These are phyloP conservation scores for Fusarium miscanthi DNA, from an alignment of 2,329 filamentous ascomycete genomes.

Conservation along the genomic window DNA sequence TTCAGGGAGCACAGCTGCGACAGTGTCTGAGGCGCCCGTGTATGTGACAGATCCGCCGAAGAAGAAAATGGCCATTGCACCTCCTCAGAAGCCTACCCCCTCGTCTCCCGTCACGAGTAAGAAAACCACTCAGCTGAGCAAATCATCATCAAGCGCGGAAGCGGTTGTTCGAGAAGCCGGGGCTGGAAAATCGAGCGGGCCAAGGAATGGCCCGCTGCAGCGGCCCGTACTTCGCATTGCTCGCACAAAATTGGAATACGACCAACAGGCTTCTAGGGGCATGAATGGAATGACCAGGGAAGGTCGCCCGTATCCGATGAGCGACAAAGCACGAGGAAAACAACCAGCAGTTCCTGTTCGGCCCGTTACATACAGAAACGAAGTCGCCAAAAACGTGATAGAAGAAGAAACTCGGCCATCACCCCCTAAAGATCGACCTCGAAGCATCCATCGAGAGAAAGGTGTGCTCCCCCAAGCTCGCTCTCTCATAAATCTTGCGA, in stretches of 20 bases:
- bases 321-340: conserved; percentile 63
- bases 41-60: conserved; percentile 44
- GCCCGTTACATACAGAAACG: conserved; percentile 27
- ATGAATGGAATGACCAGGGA: conserved; percentile 15
- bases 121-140: conserved; percentile 58
- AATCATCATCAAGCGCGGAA: conserved; percentile 49
- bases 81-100: conserved; percentile 57
- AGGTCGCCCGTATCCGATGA: conserved; percentile 41
- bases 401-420: conserved; percentile 8
- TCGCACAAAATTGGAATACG: conserved; percentile 38
- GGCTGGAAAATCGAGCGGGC: conserved; percentile 34
- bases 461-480: conserved; percentile 38
- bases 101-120: conserved; percentile 57
- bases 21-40: conserved; percentile 47
- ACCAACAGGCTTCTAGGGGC: neutral
- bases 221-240: conserved; percentile 44
- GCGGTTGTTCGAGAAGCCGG: conserved; percentile 48
- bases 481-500: conserved; percentile 41
- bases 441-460: conserved; percentile 23
- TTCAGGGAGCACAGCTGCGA: conserved; percentile 54
- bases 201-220: conserved; percentile 40
- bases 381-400: conserved; percentile 7
- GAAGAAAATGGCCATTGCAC: conserved; percentile 41
- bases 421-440: conserved; percentile 18
- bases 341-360: conserved; percentile 50